Percentiles rank a stretch among this genome's conserved stretches.
These are phyloP conservation scores for Cucurbita moschata DNA, from an alignment of 306 rosid genomes.

Conservation along the genomic window DNA sequence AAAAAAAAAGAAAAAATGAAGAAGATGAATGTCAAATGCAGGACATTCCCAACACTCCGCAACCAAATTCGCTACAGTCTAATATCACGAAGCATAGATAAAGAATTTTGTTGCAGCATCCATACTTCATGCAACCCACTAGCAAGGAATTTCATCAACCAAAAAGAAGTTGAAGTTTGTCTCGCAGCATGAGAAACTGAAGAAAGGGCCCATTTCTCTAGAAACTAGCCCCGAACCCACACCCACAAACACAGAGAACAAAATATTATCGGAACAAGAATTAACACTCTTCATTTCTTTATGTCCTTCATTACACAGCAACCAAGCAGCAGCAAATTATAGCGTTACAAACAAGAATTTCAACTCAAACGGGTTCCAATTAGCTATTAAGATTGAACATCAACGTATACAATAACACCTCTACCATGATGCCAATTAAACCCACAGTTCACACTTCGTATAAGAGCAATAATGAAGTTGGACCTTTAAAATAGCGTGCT, in stretches of 20 bases:
- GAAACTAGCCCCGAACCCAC: background rate
- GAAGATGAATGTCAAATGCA: slow-evolving; percentile 6
- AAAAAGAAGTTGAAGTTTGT: background rate
- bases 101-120: background rate
- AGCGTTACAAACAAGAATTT: background rate
- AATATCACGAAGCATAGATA: background rate
- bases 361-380: background rate
- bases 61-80: background rate
- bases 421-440: background rate
- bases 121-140: background rate
- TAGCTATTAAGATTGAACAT: background rate
- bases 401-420: background rate
- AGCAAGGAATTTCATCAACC: background rate
- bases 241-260: background rate
- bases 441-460: background rate
- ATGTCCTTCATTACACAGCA: too few species aligned
- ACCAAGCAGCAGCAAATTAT: background rate
- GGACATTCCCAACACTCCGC: background rate
- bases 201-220: background rate
- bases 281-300: background rate
- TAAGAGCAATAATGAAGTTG: background rate
- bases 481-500: slow-evolving; percentile 90
- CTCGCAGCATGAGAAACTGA: background rate
- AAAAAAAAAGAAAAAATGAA: background rate
- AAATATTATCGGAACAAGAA: background rate